Base-by-base conservation (phyloP, 345 rosid genomes). In the Rhizophora apiculata region DNA sequence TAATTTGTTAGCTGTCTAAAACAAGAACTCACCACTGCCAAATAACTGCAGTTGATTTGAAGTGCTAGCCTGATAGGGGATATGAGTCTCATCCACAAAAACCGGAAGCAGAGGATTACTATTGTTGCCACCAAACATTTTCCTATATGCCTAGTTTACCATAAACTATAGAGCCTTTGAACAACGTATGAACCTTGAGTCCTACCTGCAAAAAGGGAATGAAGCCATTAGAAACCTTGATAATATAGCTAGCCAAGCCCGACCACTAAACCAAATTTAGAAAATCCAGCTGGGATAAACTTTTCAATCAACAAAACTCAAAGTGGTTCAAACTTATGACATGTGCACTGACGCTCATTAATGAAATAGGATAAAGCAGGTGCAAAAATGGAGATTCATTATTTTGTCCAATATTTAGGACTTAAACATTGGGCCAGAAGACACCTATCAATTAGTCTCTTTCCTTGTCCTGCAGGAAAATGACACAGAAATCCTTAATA, bases 31-130 rank as follows among this genome's bases (percentile, higher is more conserved):
- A 88, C 97, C 72, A 57, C 76, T 88, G 71, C 86, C 87, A 59
- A 90, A 83, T 73, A 90, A 77, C 74, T 88, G 92, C 68, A 87
- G 87, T 75, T 88, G 94, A 80, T 84, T 88, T 26, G 96, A 72
- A 74, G 79, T 57, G 67, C 83, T 87, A 5, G 84, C 34, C 77
- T 88, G 98, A 78, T 87, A 87, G 36, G 79, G 89, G 59, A 86
- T 81, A 67, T 56, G 85, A 70, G 79, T 83, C 67, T 87, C 87
- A 53, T 85, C 87, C 71, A 85, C 51, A 46, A 78, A 71, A 71
- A 72, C 82, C 29, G 88, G 94, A 59, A 80, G 82, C 65, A 77
- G 71, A 72, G 85, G 75, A 83, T 80, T 89, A 31, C 71, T 75
- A 18, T 80, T 85, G 84, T 81, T 84, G 70, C 92, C 89, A 76